Evolutionary conservation across 441 rosid genomes (phyloP), one percentile per base, ranked within the genome.

Genomic region (Arabidopsis lyrata): DNA sequence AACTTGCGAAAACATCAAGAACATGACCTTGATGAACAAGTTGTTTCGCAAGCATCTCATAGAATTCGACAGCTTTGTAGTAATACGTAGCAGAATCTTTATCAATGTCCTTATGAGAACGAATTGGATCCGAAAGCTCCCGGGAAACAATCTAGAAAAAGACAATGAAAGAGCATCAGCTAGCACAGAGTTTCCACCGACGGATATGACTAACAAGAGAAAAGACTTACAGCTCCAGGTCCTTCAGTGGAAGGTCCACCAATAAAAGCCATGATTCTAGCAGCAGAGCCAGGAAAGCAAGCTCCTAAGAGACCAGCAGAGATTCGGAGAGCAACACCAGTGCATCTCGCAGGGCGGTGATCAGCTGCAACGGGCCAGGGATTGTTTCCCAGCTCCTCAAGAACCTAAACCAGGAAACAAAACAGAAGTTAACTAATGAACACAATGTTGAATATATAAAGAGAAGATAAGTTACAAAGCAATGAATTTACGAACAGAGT

Each of bases 11-110:
- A 65, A 95, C 84, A 87, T 95, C 96, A 15, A 95, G 97, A 65
- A 92, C 89, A 70, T 95, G 99, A 18, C 99, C 99, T 78, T 95
- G 99, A 79, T 95, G 92, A 80, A 95, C 95, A 77, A 95, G 97
- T 83, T 95, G 95, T 78, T 90, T 95, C 1, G 96, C 83, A 73
- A 95, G 90, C 13, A 80, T 81, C 57, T 90, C 93, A 38, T 89
- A 90, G 78, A 92, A 89, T 72, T 86, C 90, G 3, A 90, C 88
- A 38, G 99, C 97, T 85, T 87, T 84, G 66, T 88, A 86, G 78
- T 83, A 88, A 81, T 77, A 64, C 4, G 83, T 84, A 76, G 90
- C 97, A 73, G 97, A 89, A 82, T 92, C 97, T 77, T 89, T 92
- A 72, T 86, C 92, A 67, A 92, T 82, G 74, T 92, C 97, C 79